Evolutionary conservation across 108 stramenopile genomes (phyloP).

Genomic region (Cyclotella choctawhatcheeana): DNA sequence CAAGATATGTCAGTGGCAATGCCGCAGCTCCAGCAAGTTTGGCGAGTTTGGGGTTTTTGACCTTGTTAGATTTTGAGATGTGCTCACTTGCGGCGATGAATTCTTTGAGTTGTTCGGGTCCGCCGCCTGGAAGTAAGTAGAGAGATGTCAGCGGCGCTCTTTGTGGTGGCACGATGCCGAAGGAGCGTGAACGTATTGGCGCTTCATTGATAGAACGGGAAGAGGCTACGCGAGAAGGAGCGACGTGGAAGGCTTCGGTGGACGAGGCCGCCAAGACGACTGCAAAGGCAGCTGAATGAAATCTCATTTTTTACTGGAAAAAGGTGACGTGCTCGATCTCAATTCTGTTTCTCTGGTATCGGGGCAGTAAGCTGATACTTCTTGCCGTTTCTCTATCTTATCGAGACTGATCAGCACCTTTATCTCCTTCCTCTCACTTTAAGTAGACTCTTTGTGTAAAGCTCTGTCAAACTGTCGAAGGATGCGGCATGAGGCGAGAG

Average conservation of each 20-base stretch:
- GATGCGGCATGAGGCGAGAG: no score
- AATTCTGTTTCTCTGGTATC: no score
- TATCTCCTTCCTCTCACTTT: no score
- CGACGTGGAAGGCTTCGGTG: conserved; percentile 15
- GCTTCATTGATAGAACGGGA: not conserved
- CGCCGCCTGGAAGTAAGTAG: conserved; percentile 35
- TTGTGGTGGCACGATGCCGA: not conserved
- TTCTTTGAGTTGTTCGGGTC: conserved; percentile 37
- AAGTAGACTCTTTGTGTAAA: no score
- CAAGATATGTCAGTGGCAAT: conserved; percentile 27
- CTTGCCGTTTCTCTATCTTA: no score
- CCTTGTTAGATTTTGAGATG: conserved; percentile 25
- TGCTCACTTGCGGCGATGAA: no score
- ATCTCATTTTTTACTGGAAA: conserved; percentile 29
- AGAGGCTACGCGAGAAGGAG: not conserved
- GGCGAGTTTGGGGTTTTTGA: conserved; percentile 36
- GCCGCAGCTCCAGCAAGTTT: conserved; percentile 49
- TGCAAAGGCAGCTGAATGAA: conserved; percentile 40
- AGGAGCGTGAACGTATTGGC: conserved; percentile 14
- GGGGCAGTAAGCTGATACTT: no score
- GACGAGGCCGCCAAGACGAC: conserved; percentile 20
- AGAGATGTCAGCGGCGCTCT: conserved; percentile 27
- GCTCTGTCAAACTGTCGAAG: no score
- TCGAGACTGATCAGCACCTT: no score
- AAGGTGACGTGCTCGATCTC: not conserved